Base-by-base conservation (phyloP, 495 filamentous ascomycete species). In the Patellaria atrata region DNA sequence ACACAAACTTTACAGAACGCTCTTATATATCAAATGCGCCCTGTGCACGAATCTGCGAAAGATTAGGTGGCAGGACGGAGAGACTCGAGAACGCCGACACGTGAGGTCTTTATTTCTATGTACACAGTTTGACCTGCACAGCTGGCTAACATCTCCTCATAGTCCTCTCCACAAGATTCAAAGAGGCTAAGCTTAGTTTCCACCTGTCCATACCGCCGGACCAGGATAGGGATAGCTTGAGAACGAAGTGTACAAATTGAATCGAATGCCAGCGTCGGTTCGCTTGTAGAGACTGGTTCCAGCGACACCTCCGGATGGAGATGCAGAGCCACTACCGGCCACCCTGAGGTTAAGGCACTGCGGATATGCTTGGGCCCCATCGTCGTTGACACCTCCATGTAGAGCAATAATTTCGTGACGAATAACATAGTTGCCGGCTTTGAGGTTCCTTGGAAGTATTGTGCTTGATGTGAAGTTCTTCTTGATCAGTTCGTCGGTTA, bases 381-480 rank as follows among this genome's bases (percentile, higher is more conserved):
- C 37, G 5, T 10, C 32, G 1, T 27, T 20, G 3, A 18, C 27
- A 3, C 40, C 45, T 11, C 22, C 27, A 18, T 48, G 45, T 7
- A 48, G 33, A 2, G 45, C 40, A 22, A 48, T 48, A 27, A 45
- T 45, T 30, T 47, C 44, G 22, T 47, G 44, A 25, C 44, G 34
- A 31, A 47, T 29, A 22, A 48, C 45, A 31, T 48, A 48, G 4
- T 33, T 43, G 9, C 40, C 40, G 2, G 40, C 14, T 12, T 29
- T 31, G 2, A 43, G 33, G 3, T 43, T 37, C 3, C 13, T 23
- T 6, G 40, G 40, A 14, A 43, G 22, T 2, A 22, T 16, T 7
- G 34, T 14, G 11, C 26, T 13, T 1, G 33, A 22, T 2, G 40
- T 37, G 34, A 30, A 37, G 27, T 43, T 43, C 33, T 43, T 43